phyloP scores from a whole-genome alignment of 1,284 basidiomycete species.

The Cutaneotrichosporon cutaneum region DNA sequence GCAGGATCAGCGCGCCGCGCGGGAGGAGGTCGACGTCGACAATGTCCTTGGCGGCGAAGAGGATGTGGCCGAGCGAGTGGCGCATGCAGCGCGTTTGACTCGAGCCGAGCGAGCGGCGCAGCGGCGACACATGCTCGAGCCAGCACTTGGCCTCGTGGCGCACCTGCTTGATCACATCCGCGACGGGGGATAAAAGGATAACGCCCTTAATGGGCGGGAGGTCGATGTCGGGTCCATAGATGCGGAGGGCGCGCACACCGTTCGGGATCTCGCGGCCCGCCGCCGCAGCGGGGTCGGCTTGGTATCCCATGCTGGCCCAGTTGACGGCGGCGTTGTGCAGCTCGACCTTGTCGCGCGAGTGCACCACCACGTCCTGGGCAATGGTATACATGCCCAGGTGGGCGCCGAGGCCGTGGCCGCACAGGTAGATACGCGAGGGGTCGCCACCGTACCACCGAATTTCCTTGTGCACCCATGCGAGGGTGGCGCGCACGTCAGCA shows the following conservation, averaged over 20 bases:
- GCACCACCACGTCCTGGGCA: constrained; percentile 34
- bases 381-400: constrained; percentile 50
- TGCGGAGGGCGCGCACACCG: constrained; percentile 33
- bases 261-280: constrained; percentile 23
- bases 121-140: constrained; percentile 50
- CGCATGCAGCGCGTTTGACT: constrained; percentile 50
- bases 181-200: constrained; percentile 50
- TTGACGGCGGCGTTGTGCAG: constrained; percentile 22
- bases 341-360: constrained; percentile 29
- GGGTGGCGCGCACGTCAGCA: constrained; percentile 25
- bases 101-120: constrained; percentile 48
- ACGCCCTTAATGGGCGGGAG: constrained; percentile 48
- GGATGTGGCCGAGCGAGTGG: constrained; percentile 51
- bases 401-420: constrained; percentile 50
- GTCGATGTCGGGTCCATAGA: constrained; percentile 48
- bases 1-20: constrained; percentile 48
- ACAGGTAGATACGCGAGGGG: constrained; percentile 41
- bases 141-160: constrained; percentile 45
- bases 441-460: constrained; percentile 42
- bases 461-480: constrained; percentile 27
- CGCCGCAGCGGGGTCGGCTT: not conserved
- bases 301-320: constrained; percentile 17
- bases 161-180: constrained; percentile 53
- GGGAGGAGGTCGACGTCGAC: constrained; percentile 48
- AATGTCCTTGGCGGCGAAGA: constrained; percentile 51